Conservation (phyloP, 148 eudicot genomes). For the Linanthus parryae region DNA sequence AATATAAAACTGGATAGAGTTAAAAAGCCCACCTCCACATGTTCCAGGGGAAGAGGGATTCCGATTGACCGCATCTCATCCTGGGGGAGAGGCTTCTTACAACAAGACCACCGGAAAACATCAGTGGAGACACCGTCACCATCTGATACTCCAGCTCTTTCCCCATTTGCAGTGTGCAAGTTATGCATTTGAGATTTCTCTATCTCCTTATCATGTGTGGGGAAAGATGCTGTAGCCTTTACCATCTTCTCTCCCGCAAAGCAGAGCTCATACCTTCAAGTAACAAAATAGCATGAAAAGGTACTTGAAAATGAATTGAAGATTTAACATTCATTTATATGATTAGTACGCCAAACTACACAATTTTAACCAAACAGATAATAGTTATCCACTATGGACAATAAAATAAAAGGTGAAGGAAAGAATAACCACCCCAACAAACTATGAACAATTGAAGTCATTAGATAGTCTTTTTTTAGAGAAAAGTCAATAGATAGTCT, state of each 20-base stretch:
- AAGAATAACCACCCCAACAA: no score
- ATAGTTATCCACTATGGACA: no score
- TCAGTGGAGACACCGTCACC: conserved; percentile 51
- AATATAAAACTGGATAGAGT: no score
- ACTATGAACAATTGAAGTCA: no score
- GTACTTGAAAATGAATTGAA: background rate
- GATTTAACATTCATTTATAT: background rate
- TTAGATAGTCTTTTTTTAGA: no score
- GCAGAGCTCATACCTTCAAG: conserved; percentile 86
- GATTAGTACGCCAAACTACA: no score
- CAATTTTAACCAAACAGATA: no score
- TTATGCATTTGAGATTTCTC: conserved; percentile 54
- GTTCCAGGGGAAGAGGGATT: conserved; percentile 79
- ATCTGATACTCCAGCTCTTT: conserved; percentile 40
- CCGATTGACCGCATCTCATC: conserved; percentile 64
- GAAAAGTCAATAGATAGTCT: no score
- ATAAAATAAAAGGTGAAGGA: no score
- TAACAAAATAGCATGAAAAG: background rate
- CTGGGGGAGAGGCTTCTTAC: conserved; percentile 86
- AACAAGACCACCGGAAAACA: conserved; percentile 81
- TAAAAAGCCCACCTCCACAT: conserved; percentile 57
- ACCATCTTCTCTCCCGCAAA: conserved; percentile 75
- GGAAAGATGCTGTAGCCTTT: conserved; percentile 47
- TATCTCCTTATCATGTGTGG: conserved; percentile 46
- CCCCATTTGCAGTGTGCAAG: conserved; percentile 46